A percentile compares a stretch with the other conserved stretches of the same genome.
phyloP scores from a whole-genome alignment of 1,284 basidiomycete genomes.

The Moesziomyces sp. region DNA sequence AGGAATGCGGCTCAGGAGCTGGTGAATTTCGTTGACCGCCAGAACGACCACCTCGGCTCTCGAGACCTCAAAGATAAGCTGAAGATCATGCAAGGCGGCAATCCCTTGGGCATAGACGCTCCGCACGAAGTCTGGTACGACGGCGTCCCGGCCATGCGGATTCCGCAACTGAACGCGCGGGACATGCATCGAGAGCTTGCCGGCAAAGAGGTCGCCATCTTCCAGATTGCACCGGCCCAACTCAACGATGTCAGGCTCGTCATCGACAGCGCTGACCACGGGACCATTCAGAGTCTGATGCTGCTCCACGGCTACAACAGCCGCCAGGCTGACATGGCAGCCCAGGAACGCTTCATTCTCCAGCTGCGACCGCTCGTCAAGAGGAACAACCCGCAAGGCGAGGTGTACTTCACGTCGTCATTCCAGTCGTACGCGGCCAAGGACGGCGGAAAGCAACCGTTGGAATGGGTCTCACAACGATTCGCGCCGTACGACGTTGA shows the following conservation, averaged over 20 bases:
- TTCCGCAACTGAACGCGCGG: neutral
- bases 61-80: slow-evolving; percentile 6
- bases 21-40: slow-evolving; percentile 7
- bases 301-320: slow-evolving; percentile 46
- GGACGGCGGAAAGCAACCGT: slow-evolving; percentile 33
- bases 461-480: slow-evolving; percentile 1
- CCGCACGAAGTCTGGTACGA: slow-evolving; percentile 32
- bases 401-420: slow-evolving; percentile 29
- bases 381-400: slow-evolving; percentile 1
- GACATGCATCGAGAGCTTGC: neutral
- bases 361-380: slow-evolving; percentile 8
- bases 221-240: slow-evolving; percentile 31
- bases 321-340: slow-evolving; percentile 5
- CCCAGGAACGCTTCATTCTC: slow-evolving; percentile 12
- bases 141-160: neutral
- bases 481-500: slow-evolving; percentile 23
- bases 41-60: slow-evolving; percentile 4
- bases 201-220: slow-evolving; percentile 19
- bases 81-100: slow-evolving; percentile 11
- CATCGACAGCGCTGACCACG: slow-evolving; percentile 14
- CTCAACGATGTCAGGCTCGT: slow-evolving; percentile 5
- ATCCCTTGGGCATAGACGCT: neutral
- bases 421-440: slow-evolving; percentile 14
- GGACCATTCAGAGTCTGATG: slow-evolving; percentile 20
- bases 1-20: slow-evolving; percentile 23